Conservation (phyloP, 768 basidiomycete species). For the Tephrocybe sp. region DNA sequence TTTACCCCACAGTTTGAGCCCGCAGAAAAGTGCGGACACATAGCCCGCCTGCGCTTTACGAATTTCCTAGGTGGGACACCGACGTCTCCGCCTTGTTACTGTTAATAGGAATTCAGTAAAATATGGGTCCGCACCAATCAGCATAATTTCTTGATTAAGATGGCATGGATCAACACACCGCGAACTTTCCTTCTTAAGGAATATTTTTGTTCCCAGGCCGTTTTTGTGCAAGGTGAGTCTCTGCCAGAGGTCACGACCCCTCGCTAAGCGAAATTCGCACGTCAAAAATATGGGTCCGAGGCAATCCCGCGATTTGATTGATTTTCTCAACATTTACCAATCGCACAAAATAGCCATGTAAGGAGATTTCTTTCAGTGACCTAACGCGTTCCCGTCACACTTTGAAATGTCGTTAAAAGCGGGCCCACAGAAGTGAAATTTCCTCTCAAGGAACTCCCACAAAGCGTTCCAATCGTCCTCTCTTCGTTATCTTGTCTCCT, state of each 20-base stretch:
- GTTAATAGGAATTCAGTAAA: constrained; percentile 7
- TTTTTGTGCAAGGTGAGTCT: constrained; percentile 4
- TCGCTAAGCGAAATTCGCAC: constrained; percentile 15
- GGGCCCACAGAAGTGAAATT: constrained; percentile 1
- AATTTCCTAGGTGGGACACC: constrained; percentile 11
- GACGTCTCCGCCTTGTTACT: constrained; percentile 2
- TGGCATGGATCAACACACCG: constrained; percentile 10
- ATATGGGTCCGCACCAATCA: constrained; percentile 26
- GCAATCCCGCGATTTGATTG: constrained; percentile 27
- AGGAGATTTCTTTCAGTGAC: constrained; percentile 18
- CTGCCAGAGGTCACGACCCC: constrained; percentile 9
- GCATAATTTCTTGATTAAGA: constrained; percentile 10
- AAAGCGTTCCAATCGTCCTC: constrained; percentile 9
- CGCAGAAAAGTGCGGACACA: not conserved
- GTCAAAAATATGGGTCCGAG: constrained; percentile 26
- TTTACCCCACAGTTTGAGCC: not conserved
- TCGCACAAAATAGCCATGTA: constrained; percentile 15
- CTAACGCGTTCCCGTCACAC: constrained; percentile 16
- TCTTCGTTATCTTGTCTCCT: not conserved
- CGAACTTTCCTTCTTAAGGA: constrained; percentile 15
- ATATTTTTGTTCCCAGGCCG: constrained; percentile 9
- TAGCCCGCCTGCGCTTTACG: not conserved
- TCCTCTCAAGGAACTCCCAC: constrained; percentile 15
- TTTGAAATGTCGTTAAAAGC: constrained; percentile 17
- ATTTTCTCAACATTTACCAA: constrained; percentile 18